Conservation (phyloP, 1,284 basidiomycete genomes). For the Peniophora sp. region DNA sequence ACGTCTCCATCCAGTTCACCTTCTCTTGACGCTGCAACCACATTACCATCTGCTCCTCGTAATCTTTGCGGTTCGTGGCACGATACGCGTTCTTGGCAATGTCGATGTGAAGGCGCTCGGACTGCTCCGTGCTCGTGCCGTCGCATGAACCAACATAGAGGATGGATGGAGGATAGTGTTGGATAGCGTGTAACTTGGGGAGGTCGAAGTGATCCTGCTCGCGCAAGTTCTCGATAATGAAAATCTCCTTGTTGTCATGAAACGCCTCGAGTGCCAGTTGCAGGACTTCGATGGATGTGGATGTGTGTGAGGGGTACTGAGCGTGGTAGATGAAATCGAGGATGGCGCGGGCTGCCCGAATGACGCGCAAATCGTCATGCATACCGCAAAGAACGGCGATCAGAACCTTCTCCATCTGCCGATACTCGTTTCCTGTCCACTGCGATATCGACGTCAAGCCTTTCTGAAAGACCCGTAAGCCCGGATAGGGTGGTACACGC, state of each 20-base stretch:
- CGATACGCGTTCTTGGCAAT: conserved; percentile 7
- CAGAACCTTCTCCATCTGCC: conserved; percentile 19
- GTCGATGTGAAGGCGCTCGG: conserved; percentile 9
- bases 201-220: conserved; percentile 21
- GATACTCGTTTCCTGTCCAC: conserved; percentile 21
- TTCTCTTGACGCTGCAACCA: conserved; percentile 18
- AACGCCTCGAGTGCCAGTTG: conserved; percentile 10
- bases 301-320: conserved; percentile 12
- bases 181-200: conserved; percentile 19
- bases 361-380: conserved; percentile 1
- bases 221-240: conserved; percentile 13
- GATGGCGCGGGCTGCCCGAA: conserved; percentile 12
- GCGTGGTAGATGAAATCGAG: conserved; percentile 22
- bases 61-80: conserved; percentile 3
- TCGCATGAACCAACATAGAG: neutral
- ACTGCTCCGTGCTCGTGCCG: conserved; percentile 1
- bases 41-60: conserved; percentile 18
- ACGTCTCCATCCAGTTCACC: conserved; percentile 2
- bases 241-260: conserved; percentile 17
- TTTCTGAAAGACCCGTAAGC: conserved; percentile 15
- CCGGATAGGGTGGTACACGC: conserved; percentile 6
- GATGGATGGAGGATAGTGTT: conserved; percentile 17
- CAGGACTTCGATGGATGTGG: conserved; percentile 7
- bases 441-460: conserved; percentile 18
- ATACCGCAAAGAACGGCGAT: conserved; percentile 12